phyloP scores from a whole-genome alignment of 495 filamentous ascomycete genomes.

The Podospora sp. region DNA sequence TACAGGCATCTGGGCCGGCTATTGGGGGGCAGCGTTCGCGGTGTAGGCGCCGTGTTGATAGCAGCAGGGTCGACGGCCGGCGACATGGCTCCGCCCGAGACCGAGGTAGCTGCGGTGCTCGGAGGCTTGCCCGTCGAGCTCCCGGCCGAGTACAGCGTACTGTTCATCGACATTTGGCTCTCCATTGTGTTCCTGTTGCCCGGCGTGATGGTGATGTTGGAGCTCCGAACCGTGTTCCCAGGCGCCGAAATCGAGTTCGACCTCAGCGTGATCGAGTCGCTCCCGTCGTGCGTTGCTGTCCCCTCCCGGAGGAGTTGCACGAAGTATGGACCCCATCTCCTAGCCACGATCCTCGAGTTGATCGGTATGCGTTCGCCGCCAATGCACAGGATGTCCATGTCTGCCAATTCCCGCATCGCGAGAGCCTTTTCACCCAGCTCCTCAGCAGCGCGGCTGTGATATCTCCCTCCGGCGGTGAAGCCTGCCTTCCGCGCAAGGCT shows the following conservation, averaged over 20 bases:
- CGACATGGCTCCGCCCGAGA: conserved; percentile 35
- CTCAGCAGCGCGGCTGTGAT: conserved; percentile 68
- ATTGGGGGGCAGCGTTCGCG: conserved; percentile 62
- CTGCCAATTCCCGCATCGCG: conserved; percentile 78
- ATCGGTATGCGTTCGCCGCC: conserved; percentile 90
- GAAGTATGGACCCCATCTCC: conserved; percentile 94
- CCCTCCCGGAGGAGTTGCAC: conserved; percentile 84
- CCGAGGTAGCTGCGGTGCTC: conserved; percentile 39
- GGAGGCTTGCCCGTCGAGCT: conserved; percentile 45
- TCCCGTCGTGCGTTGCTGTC: conserved; percentile 58
- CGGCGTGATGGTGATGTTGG: conserved; percentile 83
- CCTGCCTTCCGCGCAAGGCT: conserved; percentile 64
- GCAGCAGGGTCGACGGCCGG: conserved; percentile 41
- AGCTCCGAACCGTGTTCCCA: conserved; percentile 63
- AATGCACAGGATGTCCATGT: conserved; percentile 94
- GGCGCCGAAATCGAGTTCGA: conserved; percentile 43
- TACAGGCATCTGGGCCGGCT: conserved; percentile 84
- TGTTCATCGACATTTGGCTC: conserved; percentile 63
- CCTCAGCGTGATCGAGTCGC: conserved; percentile 49
- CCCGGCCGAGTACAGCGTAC: conserved; percentile 54
- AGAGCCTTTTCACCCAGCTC: conserved; percentile 84
- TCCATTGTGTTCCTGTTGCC: conserved; percentile 56
- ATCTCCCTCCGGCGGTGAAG: conserved; percentile 69
- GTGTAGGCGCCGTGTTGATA: conserved; percentile 52
- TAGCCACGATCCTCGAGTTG: conserved; percentile 83